Evolutionary conservation across 257 asterid species (phyloP).

Genomic region (Solanum paucissectum): DNA sequence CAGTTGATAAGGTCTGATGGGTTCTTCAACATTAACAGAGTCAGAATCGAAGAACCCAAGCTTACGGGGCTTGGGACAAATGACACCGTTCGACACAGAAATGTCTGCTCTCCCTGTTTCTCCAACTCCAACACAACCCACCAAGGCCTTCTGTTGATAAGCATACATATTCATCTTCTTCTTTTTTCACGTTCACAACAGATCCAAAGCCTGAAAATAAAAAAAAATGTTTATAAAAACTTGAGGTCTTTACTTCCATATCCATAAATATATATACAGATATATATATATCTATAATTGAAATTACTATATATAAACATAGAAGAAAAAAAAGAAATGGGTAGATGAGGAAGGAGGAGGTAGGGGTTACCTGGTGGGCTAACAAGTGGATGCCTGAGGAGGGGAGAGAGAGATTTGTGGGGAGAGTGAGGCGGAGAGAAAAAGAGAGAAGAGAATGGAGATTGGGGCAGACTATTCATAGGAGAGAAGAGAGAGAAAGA

Average conservation of each 20-base stretch:
- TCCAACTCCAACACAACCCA: constrained; percentile 21
- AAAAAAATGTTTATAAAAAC: not conserved
- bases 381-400: not conserved
- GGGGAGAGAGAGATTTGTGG: constrained; percentile 6
- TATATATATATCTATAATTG: not conserved
- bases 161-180: constrained; percentile 34
- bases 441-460: not conserved
- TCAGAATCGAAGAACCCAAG: constrained; percentile 10
- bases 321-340: not conserved
- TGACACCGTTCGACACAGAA: constrained; percentile 15
- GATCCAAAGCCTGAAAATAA: constrained; percentile 13
- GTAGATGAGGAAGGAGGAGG: not conserved
- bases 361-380: not conserved
- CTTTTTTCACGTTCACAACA: constrained; percentile 1
- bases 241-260: not conserved
- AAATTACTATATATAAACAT: not conserved
- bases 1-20: constrained; percentile 7
- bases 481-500: not conserved
- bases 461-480: constrained; percentile 12
- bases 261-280: not conserved
- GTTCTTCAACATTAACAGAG: constrained; percentile 5
- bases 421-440: not conserved
- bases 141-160: constrained; percentile 26
- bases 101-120: constrained; percentile 2
- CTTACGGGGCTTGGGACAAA: constrained; percentile 50